These are phyloP conservation scores for Suillus cothurnatus DNA, from an alignment of 768 basidiomycete species.

Conservation along the genomic window DNA sequence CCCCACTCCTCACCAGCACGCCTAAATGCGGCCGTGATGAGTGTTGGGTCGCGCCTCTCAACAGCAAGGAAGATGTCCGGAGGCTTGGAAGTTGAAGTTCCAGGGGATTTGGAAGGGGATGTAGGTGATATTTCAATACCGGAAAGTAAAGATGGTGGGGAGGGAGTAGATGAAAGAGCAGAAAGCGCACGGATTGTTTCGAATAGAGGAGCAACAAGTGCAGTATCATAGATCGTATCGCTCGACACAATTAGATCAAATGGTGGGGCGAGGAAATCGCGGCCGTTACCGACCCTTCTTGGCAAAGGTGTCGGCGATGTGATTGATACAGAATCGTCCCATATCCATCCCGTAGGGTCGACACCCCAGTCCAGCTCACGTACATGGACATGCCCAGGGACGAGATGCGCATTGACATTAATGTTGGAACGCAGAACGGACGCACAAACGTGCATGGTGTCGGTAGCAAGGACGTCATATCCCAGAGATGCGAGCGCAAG, in stretches of 20 bases:
- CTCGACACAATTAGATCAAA: slow-evolving; percentile 82
- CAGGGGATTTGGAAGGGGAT: background rate
- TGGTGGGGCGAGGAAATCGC: slow-evolving; percentile 45
- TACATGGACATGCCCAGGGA: slow-evolving; percentile 53
- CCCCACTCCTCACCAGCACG: slow-evolving; percentile 57
- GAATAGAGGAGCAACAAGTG: slow-evolving; percentile 69
- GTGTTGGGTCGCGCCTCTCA: slow-evolving; percentile 73
- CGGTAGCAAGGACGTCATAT: slow-evolving; percentile 79
- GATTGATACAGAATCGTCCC: slow-evolving; percentile 42
- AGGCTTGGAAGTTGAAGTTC: background rate
- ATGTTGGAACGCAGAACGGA: slow-evolving; percentile 69
- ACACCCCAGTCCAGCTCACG: slow-evolving; percentile 74
- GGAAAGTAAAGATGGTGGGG: slow-evolving; percentile 44
- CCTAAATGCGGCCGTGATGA: slow-evolving; percentile 60
- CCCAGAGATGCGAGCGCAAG: slow-evolving; percentile 69
- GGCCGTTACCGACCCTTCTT: background rate
- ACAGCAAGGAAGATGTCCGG: slow-evolving; percentile 51
- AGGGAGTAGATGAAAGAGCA: slow-evolving; percentile 34
- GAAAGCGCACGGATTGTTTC: slow-evolving; percentile 62
- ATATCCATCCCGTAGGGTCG: slow-evolving; percentile 54
- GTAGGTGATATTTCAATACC: background rate
- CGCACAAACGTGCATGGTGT: slow-evolving; percentile 62
- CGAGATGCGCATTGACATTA: slow-evolving; percentile 41
- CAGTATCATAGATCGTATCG: slow-evolving; percentile 74
- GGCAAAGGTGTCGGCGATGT: slow-evolving; percentile 31